phyloP scores from a whole-genome alignment of 2,329 filamentous ascomycete species.

The Trichophyton verrucosum region DNA sequence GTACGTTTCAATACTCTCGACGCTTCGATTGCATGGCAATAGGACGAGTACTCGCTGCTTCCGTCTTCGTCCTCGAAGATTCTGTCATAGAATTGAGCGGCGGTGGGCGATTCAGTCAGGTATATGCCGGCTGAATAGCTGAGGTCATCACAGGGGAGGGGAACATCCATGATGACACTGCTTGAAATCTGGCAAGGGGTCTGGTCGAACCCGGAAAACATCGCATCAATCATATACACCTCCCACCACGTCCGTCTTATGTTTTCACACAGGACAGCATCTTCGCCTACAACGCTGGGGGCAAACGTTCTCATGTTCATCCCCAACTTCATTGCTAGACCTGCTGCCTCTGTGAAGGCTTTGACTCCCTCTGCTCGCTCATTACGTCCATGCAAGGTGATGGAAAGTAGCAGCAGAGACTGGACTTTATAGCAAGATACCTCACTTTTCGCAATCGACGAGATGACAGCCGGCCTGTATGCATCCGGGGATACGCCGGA shows the following conservation, averaged over 20 bases:
- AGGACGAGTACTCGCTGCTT: conserved; percentile 62
- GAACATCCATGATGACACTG: conserved; percentile 56
- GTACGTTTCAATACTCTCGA: conserved; percentile 66
- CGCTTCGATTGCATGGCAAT: conserved; percentile 71
- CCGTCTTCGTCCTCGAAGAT: conserved; percentile 57
- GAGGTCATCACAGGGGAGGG: conserved; percentile 71
- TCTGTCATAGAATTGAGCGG: conserved; percentile 64
- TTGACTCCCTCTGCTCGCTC: conserved; percentile 56
- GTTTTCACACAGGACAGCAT: conserved; percentile 63
- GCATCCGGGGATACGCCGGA: conserved; percentile 33
- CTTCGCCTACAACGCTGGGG: conserved; percentile 48
- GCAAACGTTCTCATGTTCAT: conserved; percentile 62
- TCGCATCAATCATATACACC: conserved; percentile 66
- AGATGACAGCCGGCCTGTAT: conserved; percentile 29
- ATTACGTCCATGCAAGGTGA: conserved; percentile 65
- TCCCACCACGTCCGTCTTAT: conserved; percentile 89
- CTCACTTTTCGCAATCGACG: conserved; percentile 24
- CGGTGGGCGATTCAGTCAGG: conserved; percentile 47
- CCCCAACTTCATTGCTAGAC: conserved; percentile 61
- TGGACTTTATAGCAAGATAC: conserved; percentile 57
- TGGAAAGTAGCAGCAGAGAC: conserved; percentile 61
- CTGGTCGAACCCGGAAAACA: conserved; percentile 60
- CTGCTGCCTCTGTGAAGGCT: conserved; percentile 55
- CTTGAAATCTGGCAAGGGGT: conserved; percentile 48
- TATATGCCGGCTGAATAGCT: conserved; percentile 43